Evolutionary conservation across 2,329 filamentous ascomycete genomes (phyloP), one percentile per base, ranked within the genome.

Genomic region (Ophiosphaerella narmari): DNA sequence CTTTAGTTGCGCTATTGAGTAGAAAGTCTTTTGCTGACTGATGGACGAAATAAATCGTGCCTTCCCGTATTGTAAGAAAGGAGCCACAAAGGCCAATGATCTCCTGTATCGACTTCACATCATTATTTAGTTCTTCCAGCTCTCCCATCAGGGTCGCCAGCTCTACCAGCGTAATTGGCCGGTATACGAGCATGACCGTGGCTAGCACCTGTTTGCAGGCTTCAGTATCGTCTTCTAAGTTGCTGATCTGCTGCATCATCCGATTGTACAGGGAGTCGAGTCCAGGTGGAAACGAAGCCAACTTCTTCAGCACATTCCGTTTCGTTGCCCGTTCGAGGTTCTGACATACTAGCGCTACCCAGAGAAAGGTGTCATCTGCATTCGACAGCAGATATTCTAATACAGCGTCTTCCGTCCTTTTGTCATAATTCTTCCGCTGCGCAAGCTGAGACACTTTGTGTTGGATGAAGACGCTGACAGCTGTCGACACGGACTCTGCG

Each of bases 1-100:
- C 11, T 13, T 24, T 29, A 13, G 21, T 24, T 4, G 18, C 5
- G 3, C 38, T 5, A 69, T 64, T 34, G 75, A 72, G 24, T 1
- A 80, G 46, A 52, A 65, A 77, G 13, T 79, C 76, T 51, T 77
- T 77, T 0, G 74, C 77, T 2, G 76, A 78, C 47, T 76, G 71
- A 29, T 57, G 39, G 8, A 48, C 32, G 23, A 48, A 34, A 21
- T 38, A 49, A 5, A 49, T 32, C 5, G 11, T 26, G 9, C 29
- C 72, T 43, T 33, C 60, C 60, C 31, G 75, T 2, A 44, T 13
- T 2, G 63, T 74, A 0, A 79, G 55, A 44, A 79, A 76, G 6
- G 73, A 79, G 23, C 74, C 72, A 51, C 73, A 79, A 2, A 32
- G 37, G 11, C 7, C 26, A 14, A 52, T 44, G 14, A 51, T 43